These are phyloP conservation scores for Tephrocybe rancida DNA, from an alignment of 768 basidiomycete genomes.

Conservation along the genomic window DNA sequence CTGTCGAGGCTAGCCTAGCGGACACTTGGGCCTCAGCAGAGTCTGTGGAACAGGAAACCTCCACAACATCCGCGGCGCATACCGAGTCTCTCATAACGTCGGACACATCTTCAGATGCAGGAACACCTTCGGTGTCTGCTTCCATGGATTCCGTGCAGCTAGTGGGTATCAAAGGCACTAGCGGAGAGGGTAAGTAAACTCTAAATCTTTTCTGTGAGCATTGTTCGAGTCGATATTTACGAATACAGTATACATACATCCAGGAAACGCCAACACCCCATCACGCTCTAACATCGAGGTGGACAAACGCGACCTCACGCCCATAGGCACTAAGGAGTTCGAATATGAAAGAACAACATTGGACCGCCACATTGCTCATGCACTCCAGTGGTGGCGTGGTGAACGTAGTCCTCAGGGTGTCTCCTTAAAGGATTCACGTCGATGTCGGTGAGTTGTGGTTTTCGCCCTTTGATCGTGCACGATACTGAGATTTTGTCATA, in stretches of 20 bases:
- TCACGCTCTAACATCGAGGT: conserved; percentile 2
- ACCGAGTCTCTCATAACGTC: not conserved
- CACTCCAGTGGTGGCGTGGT: conserved; percentile 80
- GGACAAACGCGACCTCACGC: conserved; percentile 28
- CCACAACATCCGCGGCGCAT: not conserved
- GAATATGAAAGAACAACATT: conserved; percentile 53
- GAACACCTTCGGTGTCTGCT: not conserved
- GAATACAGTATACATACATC: not conserved
- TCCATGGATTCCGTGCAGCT: not conserved
- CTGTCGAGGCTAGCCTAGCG: conserved; percentile 48
- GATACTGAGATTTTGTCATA: not conserved
- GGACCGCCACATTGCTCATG: conserved; percentile 50
- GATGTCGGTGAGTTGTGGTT: conserved; percentile 68
- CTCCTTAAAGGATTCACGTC: conserved; percentile 50
- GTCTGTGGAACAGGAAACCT: not conserved
- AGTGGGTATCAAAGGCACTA: not conserved
- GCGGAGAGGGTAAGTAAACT: not conserved
- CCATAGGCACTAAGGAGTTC: conserved; percentile 73
- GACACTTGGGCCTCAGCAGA: conserved; percentile 14
- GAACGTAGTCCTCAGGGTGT: conserved; percentile 73
- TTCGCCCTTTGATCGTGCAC: not conserved
- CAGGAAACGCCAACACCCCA: not conserved
- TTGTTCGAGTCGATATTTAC: too few relatives aligned
- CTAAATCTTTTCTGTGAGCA: not conserved
- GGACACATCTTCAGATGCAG: not conserved